Conservation (phyloP, 768 basidiomycete species). For the Baorangia bicolor region DNA sequence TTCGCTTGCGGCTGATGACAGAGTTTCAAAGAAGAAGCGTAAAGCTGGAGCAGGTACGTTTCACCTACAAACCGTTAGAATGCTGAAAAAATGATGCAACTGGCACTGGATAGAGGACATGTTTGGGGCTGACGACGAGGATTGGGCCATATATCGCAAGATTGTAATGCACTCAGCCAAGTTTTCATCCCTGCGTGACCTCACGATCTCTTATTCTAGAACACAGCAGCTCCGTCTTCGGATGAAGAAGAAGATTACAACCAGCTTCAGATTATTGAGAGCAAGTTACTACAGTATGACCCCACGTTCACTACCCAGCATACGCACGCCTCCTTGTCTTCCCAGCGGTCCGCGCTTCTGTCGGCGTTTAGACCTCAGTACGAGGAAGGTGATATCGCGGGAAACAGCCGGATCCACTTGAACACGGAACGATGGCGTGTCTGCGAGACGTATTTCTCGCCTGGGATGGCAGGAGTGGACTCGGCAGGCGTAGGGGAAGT, state of each 20-base stretch:
- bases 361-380: conserved; percentile 82
- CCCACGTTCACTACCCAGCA: conserved; percentile 79
- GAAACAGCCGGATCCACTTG: conserved; percentile 77
- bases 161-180: conserved; percentile 55
- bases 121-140: conserved; percentile 93
- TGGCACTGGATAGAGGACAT: conserved; percentile 64
- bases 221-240: conserved; percentile 67
- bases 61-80: not conserved
- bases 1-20: conserved; percentile 83
- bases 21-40: conserved; percentile 79
- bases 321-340: conserved; percentile 76
- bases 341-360: conserved; percentile 80
- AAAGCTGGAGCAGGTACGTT: conserved; percentile 73
- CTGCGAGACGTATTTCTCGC: conserved; percentile 91
- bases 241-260: conserved; percentile 87
- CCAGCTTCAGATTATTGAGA: conserved; percentile 72
- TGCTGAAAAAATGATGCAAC: conserved; percentile 1
- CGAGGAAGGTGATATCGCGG: conserved; percentile 70
- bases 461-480: conserved; percentile 92
- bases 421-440: conserved; percentile 90
- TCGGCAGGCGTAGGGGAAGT: conserved; percentile 95
- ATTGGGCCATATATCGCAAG: conserved; percentile 97
- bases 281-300: conserved; percentile 78
- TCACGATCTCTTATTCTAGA: conserved; percentile 40
- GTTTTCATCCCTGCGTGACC: not conserved